Base-by-base conservation (phyloP, 2,329 filamentous ascomycete genomes). In the Verticillium isaacii region DNA sequence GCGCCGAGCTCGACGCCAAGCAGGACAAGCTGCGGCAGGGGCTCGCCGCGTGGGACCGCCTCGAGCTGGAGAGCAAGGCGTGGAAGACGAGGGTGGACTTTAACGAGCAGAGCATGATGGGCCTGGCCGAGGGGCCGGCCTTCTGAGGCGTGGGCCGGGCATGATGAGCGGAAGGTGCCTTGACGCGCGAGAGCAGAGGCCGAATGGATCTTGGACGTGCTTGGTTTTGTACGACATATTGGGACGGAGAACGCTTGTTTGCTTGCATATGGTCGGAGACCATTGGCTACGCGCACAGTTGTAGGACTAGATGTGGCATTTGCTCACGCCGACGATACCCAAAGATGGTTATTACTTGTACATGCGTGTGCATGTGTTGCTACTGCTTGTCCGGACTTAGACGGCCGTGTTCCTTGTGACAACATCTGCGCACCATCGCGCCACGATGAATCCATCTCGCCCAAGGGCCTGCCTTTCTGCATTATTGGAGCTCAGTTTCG, bases 11-110 rank as follows among this genome's bases (percentile, higher is more conserved):
- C 34, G 77, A 80, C 23, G 68, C 67, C 29, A 85, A 83, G 68
- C 80, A 86, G 67, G 85, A 86, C 52, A 80, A 80, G 64, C 71
- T 86, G 45, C 77, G 83, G 34, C 81, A 80, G 71, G 82, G 77
- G 61, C 72, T 87, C 41, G 77, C 80, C 55, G 67, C 76, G 32
- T 87, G 84, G 82, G 80, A 86, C 60, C 78, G 77, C 67, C 75
- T 84, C 55, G 81, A 84, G 68, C 77, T 84, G 32, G 85, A 87
- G 68, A 77, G 78, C 5, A 78, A 80, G 58, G 77, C 80, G 1
- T 82, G 82, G 74, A 81, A 84, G 71, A 75, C 86, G 55, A 79
- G 82, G 59, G 84, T 82, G 54, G 82, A 86, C 57, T 70, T 86
- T 63, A 84, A 81, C 62, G 83, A 85, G 72, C 78, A 78, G 72